Conservation (phyloP, 2,329 filamentous ascomycete genomes). For the Aureobasidium leucospermi region DNA sequence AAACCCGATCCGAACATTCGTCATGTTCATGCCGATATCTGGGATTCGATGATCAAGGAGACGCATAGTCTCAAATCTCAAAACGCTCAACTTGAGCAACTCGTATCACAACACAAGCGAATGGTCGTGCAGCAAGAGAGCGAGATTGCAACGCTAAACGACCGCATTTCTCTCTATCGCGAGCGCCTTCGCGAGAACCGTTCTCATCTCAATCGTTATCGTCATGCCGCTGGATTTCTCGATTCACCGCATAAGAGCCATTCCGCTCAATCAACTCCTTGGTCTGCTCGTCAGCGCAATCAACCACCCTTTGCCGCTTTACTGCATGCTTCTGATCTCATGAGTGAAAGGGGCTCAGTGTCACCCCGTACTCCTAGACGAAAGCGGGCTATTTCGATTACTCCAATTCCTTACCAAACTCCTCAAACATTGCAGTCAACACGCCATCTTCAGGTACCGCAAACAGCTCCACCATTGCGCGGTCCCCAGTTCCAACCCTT, state of each 20-base stretch:
- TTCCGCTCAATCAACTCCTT: slow-evolving; percentile 22
- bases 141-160: slow-evolving; percentile 59
- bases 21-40: slow-evolving; percentile 41
- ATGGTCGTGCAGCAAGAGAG: slow-evolving; percentile 72
- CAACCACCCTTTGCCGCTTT: slow-evolving; percentile 60
- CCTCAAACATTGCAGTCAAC: slow-evolving; percentile 30
- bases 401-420: slow-evolving; percentile 21
- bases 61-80: slow-evolving; percentile 58
- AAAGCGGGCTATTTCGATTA: slow-evolving; percentile 32
- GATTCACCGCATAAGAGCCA: slow-evolving; percentile 25
- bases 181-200: slow-evolving; percentile 83
- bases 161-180: slow-evolving; percentile 70
- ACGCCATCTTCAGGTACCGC: slow-evolving; percentile 15
- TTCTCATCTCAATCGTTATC: slow-evolving; percentile 76
- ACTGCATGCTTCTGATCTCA: slow-evolving; percentile 64
- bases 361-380: slow-evolving; percentile 53
- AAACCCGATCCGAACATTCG: slow-evolving; percentile 36
- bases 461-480: slow-evolving; percentile 14
- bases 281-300: slow-evolving; percentile 32
- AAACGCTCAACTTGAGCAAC: slow-evolving; percentile 55
- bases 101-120: slow-evolving; percentile 67
- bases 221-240: slow-evolving; percentile 50
- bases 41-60: slow-evolving; percentile 46
- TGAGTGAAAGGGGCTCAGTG: slow-evolving; percentile 60
- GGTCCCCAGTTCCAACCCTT: neutral